Evolutionary conservation across 352 stramenopile genomes (phyloP).

Genomic region (Pythium pectinolyticum): DNA sequence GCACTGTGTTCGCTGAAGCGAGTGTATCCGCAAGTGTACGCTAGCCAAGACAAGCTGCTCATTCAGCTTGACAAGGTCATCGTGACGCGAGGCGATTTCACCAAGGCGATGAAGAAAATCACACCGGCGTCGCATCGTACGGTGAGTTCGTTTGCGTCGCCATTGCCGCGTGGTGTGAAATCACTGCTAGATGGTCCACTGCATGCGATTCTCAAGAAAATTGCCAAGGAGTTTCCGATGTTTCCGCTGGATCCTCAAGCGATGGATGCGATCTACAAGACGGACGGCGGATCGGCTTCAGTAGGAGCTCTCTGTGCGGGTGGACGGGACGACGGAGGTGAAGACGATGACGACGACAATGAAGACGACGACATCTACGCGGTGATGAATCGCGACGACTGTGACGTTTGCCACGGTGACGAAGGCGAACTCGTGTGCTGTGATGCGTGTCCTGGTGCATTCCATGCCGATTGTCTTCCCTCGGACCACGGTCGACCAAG

Average conservation of each 20-base stretch:
- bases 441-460: conserved; percentile 58
- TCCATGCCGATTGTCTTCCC: conserved; percentile 52
- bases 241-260: conserved; percentile 54
- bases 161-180: conserved; percentile 62
- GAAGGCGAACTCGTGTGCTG: conserved; percentile 60
- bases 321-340: not conserved
- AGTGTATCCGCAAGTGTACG: conserved; percentile 88
- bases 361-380: conserved; percentile 75
- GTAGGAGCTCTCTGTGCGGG: not conserved
- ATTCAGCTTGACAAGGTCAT: conserved; percentile 74
- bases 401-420: conserved; percentile 67
- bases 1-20: conserved; percentile 86
- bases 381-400: conserved; percentile 58
- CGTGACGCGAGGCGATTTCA: conserved; percentile 73
- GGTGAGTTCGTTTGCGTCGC: conserved; percentile 69
- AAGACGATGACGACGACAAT: conserved; percentile 43
- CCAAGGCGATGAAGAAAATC: conserved; percentile 76
- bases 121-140: conserved; percentile 74
- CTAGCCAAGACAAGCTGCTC: conserved; percentile 71
- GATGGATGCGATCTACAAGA: conserved; percentile 36
- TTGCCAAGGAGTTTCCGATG: conserved; percentile 59
- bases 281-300: conserved; percentile 7
- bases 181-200: conserved; percentile 45
- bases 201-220: conserved; percentile 37
- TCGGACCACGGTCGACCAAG: conserved; percentile 12